These are phyloP conservation scores for Corynespora cassiicola DNA, from an alignment of 2,329 filamentous ascomycete genomes.

Conservation along the genomic window DNA sequence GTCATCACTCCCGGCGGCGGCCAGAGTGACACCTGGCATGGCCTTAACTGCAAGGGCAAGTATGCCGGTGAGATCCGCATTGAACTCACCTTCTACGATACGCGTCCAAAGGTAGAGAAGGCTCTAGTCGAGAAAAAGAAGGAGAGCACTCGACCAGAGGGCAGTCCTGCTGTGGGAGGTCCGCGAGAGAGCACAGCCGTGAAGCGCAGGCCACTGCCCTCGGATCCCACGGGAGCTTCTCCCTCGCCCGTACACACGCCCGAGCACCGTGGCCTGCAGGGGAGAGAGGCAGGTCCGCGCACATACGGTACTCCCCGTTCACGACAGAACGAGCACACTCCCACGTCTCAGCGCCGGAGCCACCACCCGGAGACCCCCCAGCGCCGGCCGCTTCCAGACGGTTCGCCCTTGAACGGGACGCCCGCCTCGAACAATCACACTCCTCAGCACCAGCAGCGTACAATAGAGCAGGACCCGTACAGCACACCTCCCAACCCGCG, in stretches of 20 bases:
- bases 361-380: constrained; percentile 30
- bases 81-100: constrained; percentile 96
- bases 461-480: constrained; percentile 24
- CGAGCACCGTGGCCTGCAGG: constrained; percentile 37
- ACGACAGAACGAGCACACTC: constrained; percentile 28
- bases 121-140: constrained; percentile 62
- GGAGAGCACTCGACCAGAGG: constrained; percentile 42
- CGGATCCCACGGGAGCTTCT: constrained; percentile 69
- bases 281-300: constrained; percentile 39
- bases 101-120: constrained; percentile 80
- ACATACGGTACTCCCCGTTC: constrained; percentile 44
- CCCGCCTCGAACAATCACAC: constrained; percentile 28
- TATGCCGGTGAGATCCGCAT: constrained; percentile 95
- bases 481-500: constrained; percentile 31
- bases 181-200: constrained; percentile 68
- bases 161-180: constrained; percentile 47
- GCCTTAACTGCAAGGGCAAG: constrained; percentile 84
- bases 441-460: constrained; percentile 30
- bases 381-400: constrained; percentile 37
- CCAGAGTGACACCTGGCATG: constrained; percentile 94
- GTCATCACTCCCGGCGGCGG: constrained; percentile 87
- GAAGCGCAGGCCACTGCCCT: constrained; percentile 84
- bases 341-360: constrained; percentile 25
- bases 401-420: constrained; percentile 24
- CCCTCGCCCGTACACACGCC: constrained; percentile 37